A percentile compares a stretch with the other conserved stretches of the same genome.
Evolutionary conservation across 1,284 basidiomycete genomes (phyloP).

Genomic region (Boletus calvinii): DNA sequence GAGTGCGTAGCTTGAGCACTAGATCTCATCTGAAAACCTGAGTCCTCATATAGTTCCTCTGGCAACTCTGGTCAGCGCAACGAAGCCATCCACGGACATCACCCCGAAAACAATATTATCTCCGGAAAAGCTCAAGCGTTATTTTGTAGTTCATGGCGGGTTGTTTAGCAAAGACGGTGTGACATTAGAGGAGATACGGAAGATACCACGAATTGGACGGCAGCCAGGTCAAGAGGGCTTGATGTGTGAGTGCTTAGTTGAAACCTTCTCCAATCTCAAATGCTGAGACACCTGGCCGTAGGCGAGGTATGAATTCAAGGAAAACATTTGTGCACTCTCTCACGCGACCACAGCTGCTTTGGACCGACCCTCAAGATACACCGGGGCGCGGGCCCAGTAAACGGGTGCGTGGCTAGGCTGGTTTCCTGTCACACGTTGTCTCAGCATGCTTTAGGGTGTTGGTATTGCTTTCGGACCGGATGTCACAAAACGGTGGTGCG

Average conservation of each 20-base stretch:
- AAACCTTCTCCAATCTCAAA: slow-evolving; percentile 2
- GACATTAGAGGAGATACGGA: slow-evolving; percentile 88
- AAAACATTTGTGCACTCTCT: slow-evolving; percentile 1
- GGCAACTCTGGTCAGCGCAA: slow-evolving; percentile 80
- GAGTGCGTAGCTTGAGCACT: slow-evolving; percentile 47
- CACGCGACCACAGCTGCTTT: slow-evolving; percentile 54
- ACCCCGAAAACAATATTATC: slow-evolving; percentile 66
- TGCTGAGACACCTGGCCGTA: slow-evolving; percentile 27
- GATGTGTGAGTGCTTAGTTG: slow-evolving; percentile 68
- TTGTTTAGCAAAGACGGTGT: slow-evolving; percentile 95
- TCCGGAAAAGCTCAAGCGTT: slow-evolving; percentile 83
- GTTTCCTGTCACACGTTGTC: slow-evolving; percentile 9
- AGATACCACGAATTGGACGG: slow-evolving; percentile 82
- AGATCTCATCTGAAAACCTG: slow-evolving; percentile 1
- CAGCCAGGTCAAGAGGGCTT: slow-evolving; percentile 95
- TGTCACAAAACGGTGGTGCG: slow-evolving; percentile 86
- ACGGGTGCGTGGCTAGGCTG: slow-evolving; percentile 55
- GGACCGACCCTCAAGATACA: slow-evolving; percentile 93
- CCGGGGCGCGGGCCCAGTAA: slow-evolving; percentile 96
- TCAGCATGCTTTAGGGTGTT: slow-evolving; percentile 64
- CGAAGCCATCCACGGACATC: slow-evolving; percentile 54
- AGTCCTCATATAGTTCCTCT: slow-evolving; percentile 68
- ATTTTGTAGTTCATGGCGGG: slow-evolving; percentile 96
- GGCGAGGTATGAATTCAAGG: slow-evolving; percentile 50
- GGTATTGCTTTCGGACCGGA: slow-evolving; percentile 97